phyloP scores from a whole-genome alignment of 2,329 filamentous ascomycete genomes.

The Tolypocladium paradoxum region DNA sequence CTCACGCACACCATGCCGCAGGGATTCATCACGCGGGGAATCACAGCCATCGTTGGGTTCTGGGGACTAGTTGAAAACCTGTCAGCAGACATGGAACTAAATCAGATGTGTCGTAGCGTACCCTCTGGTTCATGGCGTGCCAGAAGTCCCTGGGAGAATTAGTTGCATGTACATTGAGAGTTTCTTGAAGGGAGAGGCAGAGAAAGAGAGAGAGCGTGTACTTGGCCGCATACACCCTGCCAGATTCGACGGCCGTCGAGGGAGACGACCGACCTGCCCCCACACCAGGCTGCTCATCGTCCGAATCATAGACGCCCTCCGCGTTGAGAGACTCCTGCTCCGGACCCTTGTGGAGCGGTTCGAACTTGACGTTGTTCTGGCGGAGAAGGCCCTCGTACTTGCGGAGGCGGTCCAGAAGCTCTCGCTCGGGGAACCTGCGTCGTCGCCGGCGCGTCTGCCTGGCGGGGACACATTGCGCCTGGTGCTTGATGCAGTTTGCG shows the following conservation, averaged over 20 bases:
- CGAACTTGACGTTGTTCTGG: constrained; percentile 43
- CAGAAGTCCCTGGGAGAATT: background rate
- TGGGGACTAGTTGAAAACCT: background rate
- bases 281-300: constrained; percentile 3
- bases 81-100: background rate
- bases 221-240: constrained; percentile 6
- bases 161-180: background rate
- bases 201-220: background rate
- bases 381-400: constrained; percentile 46
- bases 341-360: constrained; percentile 24
- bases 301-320: background rate
- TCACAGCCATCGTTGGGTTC: background rate
- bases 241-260: constrained; percentile 1
- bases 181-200: no score
- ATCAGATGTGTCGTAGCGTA: background rate
- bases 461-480: constrained; percentile 32
- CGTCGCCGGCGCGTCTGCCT: constrained; percentile 25
- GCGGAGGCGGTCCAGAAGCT: constrained; percentile 44
- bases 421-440: constrained; percentile 43
- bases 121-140: background rate
- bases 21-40: background rate
- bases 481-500: constrained; percentile 35
- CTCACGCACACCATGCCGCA: background rate
- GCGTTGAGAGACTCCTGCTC: background rate
- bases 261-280: background rate